Conservation (phyloP, 73 alveolate species). For the Diophrys sp. region DNA sequence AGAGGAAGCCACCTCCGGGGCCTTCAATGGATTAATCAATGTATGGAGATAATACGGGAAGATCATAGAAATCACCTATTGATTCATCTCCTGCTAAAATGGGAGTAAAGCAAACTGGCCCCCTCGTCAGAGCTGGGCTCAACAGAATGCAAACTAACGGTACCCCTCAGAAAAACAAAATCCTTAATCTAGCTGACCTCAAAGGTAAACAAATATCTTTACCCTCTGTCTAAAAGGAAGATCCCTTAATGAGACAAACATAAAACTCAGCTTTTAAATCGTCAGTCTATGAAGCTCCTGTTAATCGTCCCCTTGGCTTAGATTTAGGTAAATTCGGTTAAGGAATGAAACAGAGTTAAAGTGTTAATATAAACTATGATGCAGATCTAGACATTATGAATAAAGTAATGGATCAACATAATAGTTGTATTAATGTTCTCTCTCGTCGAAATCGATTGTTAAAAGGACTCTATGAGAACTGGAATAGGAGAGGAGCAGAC, state of each 20-base stretch:
- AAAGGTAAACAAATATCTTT: not conserved
- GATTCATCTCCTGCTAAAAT: too few species aligned
- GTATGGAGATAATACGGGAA: too few species aligned
- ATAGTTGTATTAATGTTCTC: not conserved
- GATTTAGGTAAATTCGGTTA: not conserved
- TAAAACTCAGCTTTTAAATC: not conserved
- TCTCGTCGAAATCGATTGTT: not conserved
- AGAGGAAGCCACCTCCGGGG: not conserved
- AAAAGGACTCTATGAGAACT: not conserved
- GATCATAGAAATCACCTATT: too few species aligned
- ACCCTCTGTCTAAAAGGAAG: not conserved
- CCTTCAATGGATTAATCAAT: not conserved
- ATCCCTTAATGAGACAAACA: not conserved
- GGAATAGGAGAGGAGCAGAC: not conserved
- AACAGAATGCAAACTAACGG: not conserved
- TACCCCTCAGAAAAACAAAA: too few species aligned
- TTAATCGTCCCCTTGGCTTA: not conserved
- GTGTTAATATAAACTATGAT: not conserved
- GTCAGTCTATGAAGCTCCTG: constrained; percentile 1
- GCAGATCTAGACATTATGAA: not conserved
- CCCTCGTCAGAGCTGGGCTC: not conserved
- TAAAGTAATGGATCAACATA: not conserved
- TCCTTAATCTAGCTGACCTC: not conserved
- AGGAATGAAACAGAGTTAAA: too few species aligned
- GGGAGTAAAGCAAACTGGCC: too few species aligned